Percentiles rank a stretch among this genome's conserved stretches.
Conservation (phyloP, 306 rosid genomes). For the Ammopiptanthus mongolicus region DNA sequence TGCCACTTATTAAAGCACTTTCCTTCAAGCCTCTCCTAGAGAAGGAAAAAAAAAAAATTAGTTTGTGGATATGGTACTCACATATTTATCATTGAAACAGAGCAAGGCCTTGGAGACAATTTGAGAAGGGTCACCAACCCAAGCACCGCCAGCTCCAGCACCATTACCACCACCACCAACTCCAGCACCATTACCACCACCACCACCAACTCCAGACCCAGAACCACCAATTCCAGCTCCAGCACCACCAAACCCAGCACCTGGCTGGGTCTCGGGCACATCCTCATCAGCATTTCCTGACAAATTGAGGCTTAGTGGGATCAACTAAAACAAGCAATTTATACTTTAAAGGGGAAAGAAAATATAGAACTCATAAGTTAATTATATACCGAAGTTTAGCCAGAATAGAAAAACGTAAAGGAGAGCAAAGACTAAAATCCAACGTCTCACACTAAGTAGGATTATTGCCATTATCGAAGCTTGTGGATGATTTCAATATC, state of each 20-base stretch:
- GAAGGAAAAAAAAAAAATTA: too few species aligned
- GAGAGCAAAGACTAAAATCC: slow-evolving; percentile 36
- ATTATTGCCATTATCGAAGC: slow-evolving; percentile 43
- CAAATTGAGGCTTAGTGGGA: background rate
- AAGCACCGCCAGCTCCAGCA: slow-evolving; percentile 5
- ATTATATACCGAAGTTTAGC: slow-evolving; percentile 39
- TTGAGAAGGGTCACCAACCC: slow-evolving; percentile 47
- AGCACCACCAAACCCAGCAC: slow-evolving; percentile 17
- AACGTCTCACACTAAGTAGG: slow-evolving; percentile 10
- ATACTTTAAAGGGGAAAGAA: too few species aligned
- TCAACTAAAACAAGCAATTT: background rate
- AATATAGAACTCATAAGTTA: background rate
- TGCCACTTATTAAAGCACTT: background rate
- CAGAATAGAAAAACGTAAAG: slow-evolving; percentile 28
- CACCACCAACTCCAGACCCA: background rate
- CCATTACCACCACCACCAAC: background rate
- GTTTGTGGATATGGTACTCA: slow-evolving; percentile 16
- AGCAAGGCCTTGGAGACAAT: slow-evolving; percentile 69
- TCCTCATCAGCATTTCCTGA: slow-evolving; percentile 48
- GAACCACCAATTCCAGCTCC: background rate
- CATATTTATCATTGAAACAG: slow-evolving; percentile 77
- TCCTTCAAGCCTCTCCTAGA: too few species aligned
- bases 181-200: background rate
- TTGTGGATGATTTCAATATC: background rate
- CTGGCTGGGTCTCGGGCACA: slow-evolving; percentile 11